Conservation (phyloP, 768 basidiomycete species). For the Termitomyces sp. region DNA sequence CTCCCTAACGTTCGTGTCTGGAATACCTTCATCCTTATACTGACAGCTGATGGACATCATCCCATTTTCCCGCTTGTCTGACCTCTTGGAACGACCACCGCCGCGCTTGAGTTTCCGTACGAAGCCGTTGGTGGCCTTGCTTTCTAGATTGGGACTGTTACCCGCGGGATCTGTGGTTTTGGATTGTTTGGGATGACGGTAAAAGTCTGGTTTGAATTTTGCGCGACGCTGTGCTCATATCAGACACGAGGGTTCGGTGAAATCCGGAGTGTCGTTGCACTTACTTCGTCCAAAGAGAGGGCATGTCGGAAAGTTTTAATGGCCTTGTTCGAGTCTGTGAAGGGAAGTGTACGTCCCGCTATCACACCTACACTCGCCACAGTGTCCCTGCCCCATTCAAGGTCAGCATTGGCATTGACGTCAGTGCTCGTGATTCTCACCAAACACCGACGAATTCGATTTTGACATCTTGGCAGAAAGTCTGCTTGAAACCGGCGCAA, state of each 20-base stretch:
- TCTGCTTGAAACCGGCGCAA: conserved; percentile 66
- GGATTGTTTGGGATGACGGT: conserved; percentile 34
- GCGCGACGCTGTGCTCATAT: conserved; percentile 47
- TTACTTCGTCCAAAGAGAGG: conserved; percentile 71
- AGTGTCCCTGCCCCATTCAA: conserved; percentile 69
- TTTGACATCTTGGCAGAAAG: conserved; percentile 62
- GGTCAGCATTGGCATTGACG: too few species aligned
- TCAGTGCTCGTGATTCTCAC: conserved; percentile 33
- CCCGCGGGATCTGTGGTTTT: too few species aligned
- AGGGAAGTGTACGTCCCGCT: conserved; percentile 59
- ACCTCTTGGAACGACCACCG: too few species aligned
- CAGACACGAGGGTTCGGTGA: background rate
- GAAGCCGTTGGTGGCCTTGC: too few species aligned
- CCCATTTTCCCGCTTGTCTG: too few species aligned
- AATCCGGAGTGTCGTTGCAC: conserved; percentile 7
- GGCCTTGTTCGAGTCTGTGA: conserved; percentile 55
- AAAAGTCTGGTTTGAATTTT: conserved; percentile 63
- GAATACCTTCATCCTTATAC: too few species aligned
- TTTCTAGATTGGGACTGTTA: too few species aligned
- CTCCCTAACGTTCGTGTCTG: conserved; percentile 46
- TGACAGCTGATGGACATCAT: conserved; percentile 37
- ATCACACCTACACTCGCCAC: conserved; percentile 73
- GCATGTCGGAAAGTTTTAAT: conserved; percentile 78
- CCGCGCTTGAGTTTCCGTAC: too few species aligned
- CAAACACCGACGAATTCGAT: conserved; percentile 83